A percentile compares a stretch with the other conserved stretches of the same genome.
Conservation (phyloP, 2,329 filamentous ascomycete genomes). For the Domatiomyces globalis region DNA sequence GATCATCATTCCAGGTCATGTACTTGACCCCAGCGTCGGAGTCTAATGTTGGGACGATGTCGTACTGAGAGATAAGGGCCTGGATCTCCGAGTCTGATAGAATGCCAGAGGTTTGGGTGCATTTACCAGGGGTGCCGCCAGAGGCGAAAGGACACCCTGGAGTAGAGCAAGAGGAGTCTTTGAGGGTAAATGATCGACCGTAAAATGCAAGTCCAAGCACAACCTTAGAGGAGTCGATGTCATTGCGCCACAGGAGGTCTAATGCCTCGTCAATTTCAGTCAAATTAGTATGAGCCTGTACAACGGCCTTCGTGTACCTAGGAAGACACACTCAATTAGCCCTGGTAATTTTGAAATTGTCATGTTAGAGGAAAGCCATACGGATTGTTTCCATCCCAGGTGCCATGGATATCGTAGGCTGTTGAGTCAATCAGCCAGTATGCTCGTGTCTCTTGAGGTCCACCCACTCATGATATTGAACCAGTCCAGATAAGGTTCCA, state of each 20-base stretch:
- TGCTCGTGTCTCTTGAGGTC: no score
- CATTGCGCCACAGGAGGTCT: neutral
- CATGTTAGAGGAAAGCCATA: no score
- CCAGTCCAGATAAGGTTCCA: conserved; percentile 14
- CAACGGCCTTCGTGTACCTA: neutral
- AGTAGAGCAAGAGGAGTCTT: neutral
- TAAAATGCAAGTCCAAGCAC: neutral
- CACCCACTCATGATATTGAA: conserved; percentile 24
- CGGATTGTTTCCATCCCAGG: neutral
- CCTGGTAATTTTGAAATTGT: no score
- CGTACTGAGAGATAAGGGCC: neutral
- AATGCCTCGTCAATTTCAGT: neutral
- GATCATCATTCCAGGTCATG: conserved; percentile 18
- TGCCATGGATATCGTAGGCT: conserved; percentile 19
- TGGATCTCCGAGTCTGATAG: neutral
- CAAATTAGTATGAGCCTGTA: neutral
- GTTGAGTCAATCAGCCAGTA: no score
- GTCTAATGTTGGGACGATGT: neutral
- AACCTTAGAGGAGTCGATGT: neutral
- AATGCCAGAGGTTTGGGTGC: neutral
- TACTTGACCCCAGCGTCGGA: conserved; percentile 10
- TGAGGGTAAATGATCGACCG: neutral
- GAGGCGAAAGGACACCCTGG: neutral
- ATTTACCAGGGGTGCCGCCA: neutral
- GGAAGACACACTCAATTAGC: no score